Evolutionary conservation across 164 flowering plant species (phyloP).

Genomic region (Protea cynaroides): DNA sequence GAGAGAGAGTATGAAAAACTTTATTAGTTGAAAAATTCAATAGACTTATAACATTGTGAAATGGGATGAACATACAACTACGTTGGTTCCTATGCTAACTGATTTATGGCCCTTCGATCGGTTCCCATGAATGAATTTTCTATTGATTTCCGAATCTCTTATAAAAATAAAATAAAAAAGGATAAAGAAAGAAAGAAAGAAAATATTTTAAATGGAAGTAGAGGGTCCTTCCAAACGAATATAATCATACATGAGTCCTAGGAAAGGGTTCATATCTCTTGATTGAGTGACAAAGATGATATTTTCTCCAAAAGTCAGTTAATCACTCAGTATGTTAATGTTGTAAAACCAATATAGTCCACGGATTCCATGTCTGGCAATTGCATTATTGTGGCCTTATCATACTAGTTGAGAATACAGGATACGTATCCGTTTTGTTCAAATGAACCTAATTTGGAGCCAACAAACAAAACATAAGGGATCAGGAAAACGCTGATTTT

Average conservation of each 20-base stretch:
- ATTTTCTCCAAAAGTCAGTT: conserved; percentile 44
- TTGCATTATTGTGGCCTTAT: conserved; percentile 9
- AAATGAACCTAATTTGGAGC: not conserved
- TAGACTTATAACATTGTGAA: no score
- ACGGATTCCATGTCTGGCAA: conserved; percentile 13
- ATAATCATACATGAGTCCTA: conserved; percentile 71
- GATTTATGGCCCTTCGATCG: no score
- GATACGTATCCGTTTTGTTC: no score
- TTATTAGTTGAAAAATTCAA: no score
- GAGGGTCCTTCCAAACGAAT: conserved; percentile 37
- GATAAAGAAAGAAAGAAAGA: no score
- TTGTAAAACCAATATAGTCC: conserved; percentile 2
- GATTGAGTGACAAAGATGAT: conserved; percentile 54
- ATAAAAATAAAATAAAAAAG: no score
- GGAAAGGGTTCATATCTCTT: conserved; percentile 28
- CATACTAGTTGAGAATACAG: conserved; percentile 1
- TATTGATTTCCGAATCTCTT: no score
- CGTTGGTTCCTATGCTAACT: no score
- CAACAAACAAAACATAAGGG: not conserved
- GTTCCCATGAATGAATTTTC: no score
- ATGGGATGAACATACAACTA: no score
- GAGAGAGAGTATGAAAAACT: not conserved
- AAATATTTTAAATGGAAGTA: no score
- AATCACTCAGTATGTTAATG: conserved; percentile 16
- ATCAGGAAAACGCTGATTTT: no score